phyloP scores from a whole-genome alignment of 2,329 filamentous ascomycete species.

The Pseudogymnoascus sp. region DNA sequence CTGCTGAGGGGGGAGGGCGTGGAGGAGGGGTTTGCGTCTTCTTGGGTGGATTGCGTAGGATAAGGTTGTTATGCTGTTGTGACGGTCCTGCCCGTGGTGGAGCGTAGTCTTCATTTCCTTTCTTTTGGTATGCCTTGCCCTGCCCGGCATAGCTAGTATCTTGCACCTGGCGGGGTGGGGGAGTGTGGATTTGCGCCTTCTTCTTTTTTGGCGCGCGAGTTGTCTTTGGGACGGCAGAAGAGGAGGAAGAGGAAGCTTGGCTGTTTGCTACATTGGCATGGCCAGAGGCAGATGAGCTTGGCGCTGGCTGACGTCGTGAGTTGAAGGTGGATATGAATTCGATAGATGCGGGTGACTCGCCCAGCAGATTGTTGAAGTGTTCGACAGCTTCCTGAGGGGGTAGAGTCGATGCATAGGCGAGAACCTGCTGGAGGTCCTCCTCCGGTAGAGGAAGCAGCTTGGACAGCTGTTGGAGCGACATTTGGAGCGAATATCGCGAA shows the following conservation, averaged over 20 bases:
- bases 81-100: conserved; percentile 35
- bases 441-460: conserved; percentile 79
- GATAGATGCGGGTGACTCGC: conserved; percentile 68
- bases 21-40: conserved; percentile 26
- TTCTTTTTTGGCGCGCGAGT: conserved; percentile 48
- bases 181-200: conserved; percentile 55
- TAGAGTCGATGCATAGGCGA: conserved; percentile 72
- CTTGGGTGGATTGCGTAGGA: conserved; percentile 41
- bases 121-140: conserved; percentile 69
- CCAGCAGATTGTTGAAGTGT: conserved; percentile 81
- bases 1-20: conserved; percentile 47
- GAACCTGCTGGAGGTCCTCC: conserved; percentile 72
- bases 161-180: conserved; percentile 54
- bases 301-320: conserved; percentile 44
- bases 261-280: conserved; percentile 11
- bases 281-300: conserved; percentile 18
- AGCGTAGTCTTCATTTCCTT: conserved; percentile 66
- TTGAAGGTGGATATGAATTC: conserved; percentile 73
- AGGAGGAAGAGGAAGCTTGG: conserved; percentile 1
- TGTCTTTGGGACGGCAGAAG: conserved; percentile 39
- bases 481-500: conserved; percentile 12
- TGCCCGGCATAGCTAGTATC: conserved; percentile 51
- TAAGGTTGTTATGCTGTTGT: conserved; percentile 32
- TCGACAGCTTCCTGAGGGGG: conserved; percentile 70
- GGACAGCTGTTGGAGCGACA: conserved; percentile 60